Conservation (phyloP, 2,329 filamentous ascomycete species). For the Microdochium paspali region DNA sequence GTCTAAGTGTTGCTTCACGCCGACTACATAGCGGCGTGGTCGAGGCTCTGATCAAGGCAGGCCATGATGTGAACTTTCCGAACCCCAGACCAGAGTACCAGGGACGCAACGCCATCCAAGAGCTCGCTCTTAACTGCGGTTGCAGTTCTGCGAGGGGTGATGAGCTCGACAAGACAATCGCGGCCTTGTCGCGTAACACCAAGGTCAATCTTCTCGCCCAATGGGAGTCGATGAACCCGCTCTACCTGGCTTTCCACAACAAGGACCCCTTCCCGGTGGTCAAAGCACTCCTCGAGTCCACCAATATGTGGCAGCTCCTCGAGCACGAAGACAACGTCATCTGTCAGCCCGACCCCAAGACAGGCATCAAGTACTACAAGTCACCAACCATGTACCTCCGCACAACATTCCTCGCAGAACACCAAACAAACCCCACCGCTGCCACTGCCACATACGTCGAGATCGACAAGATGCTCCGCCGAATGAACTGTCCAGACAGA, state of each 20-base stretch:
- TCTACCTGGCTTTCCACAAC: conserved; percentile 21
- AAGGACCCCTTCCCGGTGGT: conserved; percentile 13
- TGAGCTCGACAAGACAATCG: conserved; percentile 12
- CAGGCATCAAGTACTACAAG: conserved; percentile 10
- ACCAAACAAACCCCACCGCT: conserved; percentile 6
- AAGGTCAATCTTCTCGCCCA: conserved; percentile 14
- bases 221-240: conserved; percentile 16
- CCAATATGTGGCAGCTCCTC: conserved; percentile 11
- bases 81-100: conserved; percentile 14
- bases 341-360: conserved; percentile 8
- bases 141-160: conserved; percentile 6
- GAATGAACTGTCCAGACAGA: conserved; percentile 2
- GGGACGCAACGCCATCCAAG: conserved; percentile 16
- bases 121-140: conserved; percentile 12
- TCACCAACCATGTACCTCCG: conserved; percentile 20
- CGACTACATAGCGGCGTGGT: conserved; percentile 15
- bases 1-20: conserved; percentile 20
- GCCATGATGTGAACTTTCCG: conserved; percentile 16
- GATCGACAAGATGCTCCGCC: conserved; percentile 3
- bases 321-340: conserved; percentile 17
- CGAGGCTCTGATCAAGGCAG: conserved; percentile 12
- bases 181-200: conserved; percentile 11
- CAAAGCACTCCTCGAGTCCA: conserved; percentile 10
- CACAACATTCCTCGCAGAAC: not conserved
- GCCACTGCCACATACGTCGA: not conserved